A percentile compares a stretch with the other conserved stretches of the same genome.
These are phyloP conservation scores for Paraphoma sp. DNA, from an alignment of 2,329 filamentous ascomycete genomes.

Conservation along the genomic window DNA sequence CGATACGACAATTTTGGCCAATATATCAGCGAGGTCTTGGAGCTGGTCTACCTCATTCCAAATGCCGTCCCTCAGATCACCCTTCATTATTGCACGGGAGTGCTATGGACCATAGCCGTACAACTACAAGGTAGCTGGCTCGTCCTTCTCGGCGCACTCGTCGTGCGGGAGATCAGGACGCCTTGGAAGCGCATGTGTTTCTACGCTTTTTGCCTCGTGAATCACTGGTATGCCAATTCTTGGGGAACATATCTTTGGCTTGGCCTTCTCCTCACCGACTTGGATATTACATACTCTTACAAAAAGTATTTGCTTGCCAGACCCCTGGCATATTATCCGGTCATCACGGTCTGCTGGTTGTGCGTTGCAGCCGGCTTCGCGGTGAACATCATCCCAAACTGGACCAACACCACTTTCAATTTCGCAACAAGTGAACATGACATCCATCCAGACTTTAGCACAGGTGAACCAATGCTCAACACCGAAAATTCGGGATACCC, in stretches of 20 bases:
- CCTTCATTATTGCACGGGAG: constrained; percentile 54
- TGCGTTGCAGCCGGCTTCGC: constrained; percentile 38
- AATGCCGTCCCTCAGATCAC: constrained; percentile 53
- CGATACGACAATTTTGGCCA: constrained; percentile 46
- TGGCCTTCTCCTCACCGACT: constrained; percentile 50
- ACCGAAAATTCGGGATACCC: constrained; percentile 43
- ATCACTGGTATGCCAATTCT: constrained; percentile 52
- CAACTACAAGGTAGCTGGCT: constrained; percentile 53
- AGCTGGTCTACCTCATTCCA: constrained; percentile 52
- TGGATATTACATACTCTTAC: constrained; percentile 53
- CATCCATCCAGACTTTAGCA: constrained; percentile 48
- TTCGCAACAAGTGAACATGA: constrained; percentile 47
- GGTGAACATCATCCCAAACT: constrained; percentile 19
- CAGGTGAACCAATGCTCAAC: constrained; percentile 42
- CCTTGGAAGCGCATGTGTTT: constrained; percentile 52
- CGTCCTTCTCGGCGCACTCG: constrained; percentile 47
- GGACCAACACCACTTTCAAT: constrained; percentile 21
- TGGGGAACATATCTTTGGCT: constrained; percentile 53
- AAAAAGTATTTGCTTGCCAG: constrained; percentile 43
- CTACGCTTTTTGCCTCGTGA: constrained; percentile 48
- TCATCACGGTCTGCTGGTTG: constrained; percentile 38
- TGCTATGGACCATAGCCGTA: constrained; percentile 55
- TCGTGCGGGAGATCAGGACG: constrained; percentile 51
- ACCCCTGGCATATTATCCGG: constrained; percentile 42
- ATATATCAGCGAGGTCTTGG: constrained; percentile 50